Evolutionary conservation across 2,329 filamentous ascomycete genomes (phyloP).

Genomic region (Ophiostoma quercus): DNA sequence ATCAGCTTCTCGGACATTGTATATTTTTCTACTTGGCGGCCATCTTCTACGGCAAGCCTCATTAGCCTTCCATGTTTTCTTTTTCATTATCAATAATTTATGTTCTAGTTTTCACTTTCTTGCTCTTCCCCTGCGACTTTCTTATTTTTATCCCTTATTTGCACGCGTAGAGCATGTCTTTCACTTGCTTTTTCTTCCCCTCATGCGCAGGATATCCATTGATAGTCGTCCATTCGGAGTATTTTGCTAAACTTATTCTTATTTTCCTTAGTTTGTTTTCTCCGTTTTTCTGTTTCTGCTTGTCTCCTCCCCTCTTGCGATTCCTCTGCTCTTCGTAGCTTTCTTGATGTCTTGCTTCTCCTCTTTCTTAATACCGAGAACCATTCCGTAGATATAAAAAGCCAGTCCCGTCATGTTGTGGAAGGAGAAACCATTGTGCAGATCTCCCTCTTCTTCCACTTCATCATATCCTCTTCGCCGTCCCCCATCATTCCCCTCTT

Average conservation of each 20-base stretch:
- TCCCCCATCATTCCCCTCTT: constrained; percentile 4
- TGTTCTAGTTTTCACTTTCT: neutral
- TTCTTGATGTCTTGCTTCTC: neutral
- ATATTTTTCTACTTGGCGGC: neutral
- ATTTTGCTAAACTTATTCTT: neutral
- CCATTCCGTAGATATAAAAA: neutral
- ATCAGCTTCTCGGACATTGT: neutral
- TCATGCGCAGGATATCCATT: neutral
- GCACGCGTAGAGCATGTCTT: neutral
- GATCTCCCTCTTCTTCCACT: constrained; percentile 1
- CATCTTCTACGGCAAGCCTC: neutral
- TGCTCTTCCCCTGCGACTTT: neutral
- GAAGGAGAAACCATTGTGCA: neutral
- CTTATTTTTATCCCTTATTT: constrained; percentile 4
- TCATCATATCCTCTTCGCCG: neutral
- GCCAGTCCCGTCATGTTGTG: neutral
- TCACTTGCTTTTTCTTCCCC: constrained; percentile 10
- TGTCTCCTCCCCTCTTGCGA: neutral
- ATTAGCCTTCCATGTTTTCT: neutral
- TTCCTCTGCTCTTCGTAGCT: neutral
- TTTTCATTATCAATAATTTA: neutral
- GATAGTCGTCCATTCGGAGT: neutral
- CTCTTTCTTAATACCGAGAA: neutral
- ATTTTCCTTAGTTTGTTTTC: neutral
- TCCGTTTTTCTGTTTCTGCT: neutral